These are phyloP conservation scores for Ambrosiella xylebori DNA, from an alignment of 2,329 filamentous ascomycete genomes.

Conservation along the genomic window DNA sequence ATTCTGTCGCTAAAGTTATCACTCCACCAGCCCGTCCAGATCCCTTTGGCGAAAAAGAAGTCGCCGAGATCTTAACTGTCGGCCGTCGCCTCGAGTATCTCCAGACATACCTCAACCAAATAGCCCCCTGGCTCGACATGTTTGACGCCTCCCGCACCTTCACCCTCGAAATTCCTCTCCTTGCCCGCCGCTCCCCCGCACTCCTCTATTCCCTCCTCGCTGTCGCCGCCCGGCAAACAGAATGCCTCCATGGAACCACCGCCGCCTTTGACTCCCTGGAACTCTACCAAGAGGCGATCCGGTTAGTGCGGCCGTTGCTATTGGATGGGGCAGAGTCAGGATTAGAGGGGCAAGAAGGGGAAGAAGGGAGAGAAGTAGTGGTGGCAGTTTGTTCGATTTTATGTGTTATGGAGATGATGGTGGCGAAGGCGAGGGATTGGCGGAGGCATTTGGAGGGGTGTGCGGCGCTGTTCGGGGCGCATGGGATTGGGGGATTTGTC, in stretches of 20 bases:
- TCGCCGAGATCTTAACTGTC: background rate
- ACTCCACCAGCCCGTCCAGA: too few relatives aligned
- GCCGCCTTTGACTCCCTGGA: slow-evolving; percentile 34
- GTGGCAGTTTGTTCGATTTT: slow-evolving; percentile 25
- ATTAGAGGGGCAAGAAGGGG: background rate
- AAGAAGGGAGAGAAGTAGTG: slow-evolving; percentile 15
- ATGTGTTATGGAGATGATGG: slow-evolving; percentile 28
- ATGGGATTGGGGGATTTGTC: slow-evolving; percentile 1
- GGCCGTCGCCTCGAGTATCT: slow-evolving; percentile 21
- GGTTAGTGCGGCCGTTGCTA: slow-evolving; percentile 22
- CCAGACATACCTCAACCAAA: slow-evolving; percentile 34
- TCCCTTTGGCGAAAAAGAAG: background rate
- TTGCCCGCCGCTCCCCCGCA: slow-evolving; percentile 29
- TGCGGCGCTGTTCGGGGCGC: slow-evolving; percentile 30
- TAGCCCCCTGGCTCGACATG: slow-evolving; percentile 41
- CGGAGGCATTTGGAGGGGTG: slow-evolving; percentile 39
- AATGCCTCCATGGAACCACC: slow-evolving; percentile 28
- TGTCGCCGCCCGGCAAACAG: slow-evolving; percentile 36
- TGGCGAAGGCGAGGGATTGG: slow-evolving; percentile 30
- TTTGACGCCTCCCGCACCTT: slow-evolving; percentile 37
- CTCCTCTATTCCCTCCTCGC: slow-evolving; percentile 35
- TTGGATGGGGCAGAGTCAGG: slow-evolving; percentile 12
- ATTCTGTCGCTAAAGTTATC: too few relatives aligned
- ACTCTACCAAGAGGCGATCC: slow-evolving; percentile 37
- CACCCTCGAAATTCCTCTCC: slow-evolving; percentile 31